A percentile compares a stretch with the other conserved stretches of the same genome.
phyloP scores from a whole-genome alignment of 225 moss, liverwort and hornwort genomes.

The Ulota crispa region DNA sequence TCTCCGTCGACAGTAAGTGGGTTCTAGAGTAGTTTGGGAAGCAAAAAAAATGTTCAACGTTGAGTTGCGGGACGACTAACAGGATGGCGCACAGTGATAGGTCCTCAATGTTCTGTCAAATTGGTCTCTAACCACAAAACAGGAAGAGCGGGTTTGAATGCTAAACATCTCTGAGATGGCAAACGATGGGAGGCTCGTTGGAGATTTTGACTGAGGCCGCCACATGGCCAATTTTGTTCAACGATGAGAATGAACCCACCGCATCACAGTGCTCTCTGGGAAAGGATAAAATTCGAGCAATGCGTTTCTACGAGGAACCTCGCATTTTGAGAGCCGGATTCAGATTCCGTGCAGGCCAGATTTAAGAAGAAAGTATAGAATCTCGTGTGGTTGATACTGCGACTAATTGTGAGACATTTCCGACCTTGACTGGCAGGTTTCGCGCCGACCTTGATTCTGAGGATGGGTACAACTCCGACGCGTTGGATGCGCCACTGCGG shows the following conservation, averaged over 20 bases:
- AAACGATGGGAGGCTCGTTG: not conserved
- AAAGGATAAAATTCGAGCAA: not conserved
- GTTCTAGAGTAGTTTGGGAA: not conserved
- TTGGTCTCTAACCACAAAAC: not conserved
- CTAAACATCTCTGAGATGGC: not conserved
- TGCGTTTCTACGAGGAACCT: not conserved
- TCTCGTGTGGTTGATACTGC: not conserved
- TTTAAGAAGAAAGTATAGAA: not conserved
- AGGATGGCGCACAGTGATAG: not conserved
- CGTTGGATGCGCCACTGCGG: conserved; percentile 18
- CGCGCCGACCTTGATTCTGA: conserved; percentile 21
- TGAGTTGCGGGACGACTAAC: not conserved
- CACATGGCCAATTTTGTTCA: not conserved
- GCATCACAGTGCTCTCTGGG: not conserved
- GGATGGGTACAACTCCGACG: conserved; percentile 21
- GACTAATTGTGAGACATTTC: not conserved
- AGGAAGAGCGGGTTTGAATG: not conserved
- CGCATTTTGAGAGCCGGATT: not conserved
- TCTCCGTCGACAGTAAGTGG: not conserved
- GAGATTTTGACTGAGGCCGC: not conserved
- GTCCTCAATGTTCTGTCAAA: not conserved
- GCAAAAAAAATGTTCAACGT: not conserved
- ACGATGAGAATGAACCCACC: not conserved
- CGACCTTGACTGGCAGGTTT: conserved; percentile 14
- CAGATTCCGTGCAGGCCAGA: not conserved